phyloP scores from a whole-genome alignment of 2,329 filamentous ascomycete species.

The Fusarium pininemorale region DNA sequence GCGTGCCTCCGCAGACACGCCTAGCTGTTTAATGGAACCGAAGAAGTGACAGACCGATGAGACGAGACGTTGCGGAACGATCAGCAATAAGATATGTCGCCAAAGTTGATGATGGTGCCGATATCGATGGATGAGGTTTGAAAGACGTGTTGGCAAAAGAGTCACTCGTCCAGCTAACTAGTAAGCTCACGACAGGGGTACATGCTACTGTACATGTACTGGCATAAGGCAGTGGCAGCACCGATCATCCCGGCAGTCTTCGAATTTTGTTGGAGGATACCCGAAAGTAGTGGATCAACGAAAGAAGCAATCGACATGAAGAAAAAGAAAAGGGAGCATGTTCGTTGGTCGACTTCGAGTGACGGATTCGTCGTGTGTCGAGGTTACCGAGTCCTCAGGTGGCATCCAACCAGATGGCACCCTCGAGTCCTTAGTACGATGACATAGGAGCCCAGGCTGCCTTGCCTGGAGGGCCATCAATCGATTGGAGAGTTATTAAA shows the following conservation, averaged over 20 bases:
- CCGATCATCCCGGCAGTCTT: background rate
- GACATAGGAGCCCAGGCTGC: background rate
- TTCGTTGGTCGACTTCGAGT: background rate
- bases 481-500: background rate
- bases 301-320: background rate
- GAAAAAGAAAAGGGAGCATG: background rate
- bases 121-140: background rate
- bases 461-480: background rate
- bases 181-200: slow-evolving; percentile 11
- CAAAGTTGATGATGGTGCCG: background rate
- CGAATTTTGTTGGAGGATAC: background rate
- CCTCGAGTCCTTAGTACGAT: background rate
- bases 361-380: background rate
- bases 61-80: background rate
- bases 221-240: background rate
- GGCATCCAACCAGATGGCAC: background rate
- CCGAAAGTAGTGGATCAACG: background rate
- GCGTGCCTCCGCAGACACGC: background rate
- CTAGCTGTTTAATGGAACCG: background rate
- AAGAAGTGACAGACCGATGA: background rate
- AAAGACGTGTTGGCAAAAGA: background rate
- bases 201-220: background rate
- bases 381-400: background rate
- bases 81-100: background rate
- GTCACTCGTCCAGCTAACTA: background rate